phyloP scores from a whole-genome alignment of 495 filamentous ascomycete species.

The Sporormia fimetaria region DNA sequence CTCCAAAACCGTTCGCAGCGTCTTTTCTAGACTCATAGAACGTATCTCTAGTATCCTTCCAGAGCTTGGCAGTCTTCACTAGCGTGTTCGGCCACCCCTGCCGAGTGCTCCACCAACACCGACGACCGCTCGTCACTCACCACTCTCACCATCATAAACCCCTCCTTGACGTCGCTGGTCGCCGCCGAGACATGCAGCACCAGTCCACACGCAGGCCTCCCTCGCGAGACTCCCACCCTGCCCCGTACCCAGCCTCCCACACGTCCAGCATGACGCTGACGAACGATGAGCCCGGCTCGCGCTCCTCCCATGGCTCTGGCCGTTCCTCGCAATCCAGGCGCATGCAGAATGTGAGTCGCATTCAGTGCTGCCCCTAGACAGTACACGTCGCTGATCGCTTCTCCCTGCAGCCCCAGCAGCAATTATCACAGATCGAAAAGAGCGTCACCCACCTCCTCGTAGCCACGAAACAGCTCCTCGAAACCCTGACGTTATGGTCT shows the following conservation, averaged over 20 bases:
- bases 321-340: slow-evolving; percentile 23
- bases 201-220: slow-evolving; percentile 10
- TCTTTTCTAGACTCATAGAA: too few relatives aligned
- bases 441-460: slow-evolving; percentile 96
- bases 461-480: slow-evolving; percentile 92
- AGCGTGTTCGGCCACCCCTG: not conserved
- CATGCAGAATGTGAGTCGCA: slow-evolving; percentile 23
- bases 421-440: slow-evolving; percentile 91
- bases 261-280: slow-evolving; percentile 25
- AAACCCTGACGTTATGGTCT: slow-evolving; percentile 96
- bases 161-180: not conserved
- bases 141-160: too few relatives aligned
- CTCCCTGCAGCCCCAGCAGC: slow-evolving; percentile 47
- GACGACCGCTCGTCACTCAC: not conserved
- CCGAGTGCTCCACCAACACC: not conserved
- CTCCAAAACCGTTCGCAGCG: too few relatives aligned
- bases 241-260: slow-evolving; percentile 16
- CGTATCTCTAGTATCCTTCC: too few relatives aligned
- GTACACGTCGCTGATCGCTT: not conserved
- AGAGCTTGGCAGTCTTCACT: too few relatives aligned
- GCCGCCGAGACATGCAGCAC: slow-evolving; percentile 17
- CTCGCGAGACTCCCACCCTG: slow-evolving; percentile 18
- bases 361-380: too few relatives aligned
- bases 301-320: slow-evolving; percentile 23
- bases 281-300: slow-evolving; percentile 19